Percentiles rank a stretch among this genome's conserved stretches.
Evolutionary conservation across 2,329 filamentous ascomycete genomes (phyloP).

Genomic region (Pleomassaria siparia): DNA sequence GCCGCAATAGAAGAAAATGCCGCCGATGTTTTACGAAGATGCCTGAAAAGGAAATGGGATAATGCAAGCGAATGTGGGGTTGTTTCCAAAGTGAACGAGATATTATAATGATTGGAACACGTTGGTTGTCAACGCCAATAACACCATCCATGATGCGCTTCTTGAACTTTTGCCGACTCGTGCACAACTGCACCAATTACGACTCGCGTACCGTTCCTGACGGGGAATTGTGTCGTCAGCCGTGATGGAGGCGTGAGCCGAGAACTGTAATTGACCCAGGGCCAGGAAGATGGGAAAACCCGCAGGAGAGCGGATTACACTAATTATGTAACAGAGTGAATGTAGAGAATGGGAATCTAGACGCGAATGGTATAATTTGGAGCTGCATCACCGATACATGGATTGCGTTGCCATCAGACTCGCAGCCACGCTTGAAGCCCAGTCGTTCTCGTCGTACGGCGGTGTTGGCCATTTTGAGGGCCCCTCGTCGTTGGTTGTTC

Average conservation of each 20-base stretch:
- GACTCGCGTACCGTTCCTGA: constrained; percentile 41
- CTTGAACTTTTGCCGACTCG: constrained; percentile 22
- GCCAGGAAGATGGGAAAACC: constrained; percentile 27
- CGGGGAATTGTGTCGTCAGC: constrained; percentile 37
- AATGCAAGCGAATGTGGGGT: constrained; percentile 13
- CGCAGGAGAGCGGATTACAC: constrained; percentile 32
- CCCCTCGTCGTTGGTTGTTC: constrained; percentile 47
- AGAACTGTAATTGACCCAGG: constrained; percentile 27
- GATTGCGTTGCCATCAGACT: constrained; percentile 57
- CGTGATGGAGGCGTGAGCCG: constrained; percentile 27
- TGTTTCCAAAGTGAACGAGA: constrained; percentile 19
- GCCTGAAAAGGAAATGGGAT: neutral
- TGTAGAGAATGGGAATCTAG: constrained; percentile 27
- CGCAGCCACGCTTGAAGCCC: constrained; percentile 79
- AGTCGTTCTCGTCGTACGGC: constrained; percentile 91
- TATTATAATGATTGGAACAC: constrained; percentile 29
- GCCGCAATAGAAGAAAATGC: constrained; percentile 3
- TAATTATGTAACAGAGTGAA: constrained; percentile 28
- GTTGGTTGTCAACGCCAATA: constrained; percentile 28
- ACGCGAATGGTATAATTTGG: constrained; percentile 9
- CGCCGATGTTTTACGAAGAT: constrained; percentile 5
- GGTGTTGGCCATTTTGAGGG: constrained; percentile 88
- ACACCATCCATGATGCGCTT: constrained; percentile 34
- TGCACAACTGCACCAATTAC: constrained; percentile 24
- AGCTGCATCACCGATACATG: constrained; percentile 35